Evolutionary conservation across 768 basidiomycete species (phyloP).

Genomic region (Pulveroboletus sp.): DNA sequence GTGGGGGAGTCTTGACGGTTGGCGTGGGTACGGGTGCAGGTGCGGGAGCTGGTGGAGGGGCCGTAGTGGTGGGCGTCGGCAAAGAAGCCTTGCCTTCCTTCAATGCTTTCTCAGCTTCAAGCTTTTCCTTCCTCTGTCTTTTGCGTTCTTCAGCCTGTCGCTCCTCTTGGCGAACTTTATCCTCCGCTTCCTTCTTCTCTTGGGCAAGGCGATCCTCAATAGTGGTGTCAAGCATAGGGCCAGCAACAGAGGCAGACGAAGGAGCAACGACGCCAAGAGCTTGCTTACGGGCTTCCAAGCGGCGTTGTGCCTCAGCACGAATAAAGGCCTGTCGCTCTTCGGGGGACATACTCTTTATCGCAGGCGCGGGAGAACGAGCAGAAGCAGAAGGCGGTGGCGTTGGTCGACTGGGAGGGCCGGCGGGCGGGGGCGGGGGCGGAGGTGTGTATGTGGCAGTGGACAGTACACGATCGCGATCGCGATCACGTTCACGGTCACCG

Average conservation of each 20-base stretch:
- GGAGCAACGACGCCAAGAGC: constrained; percentile 69
- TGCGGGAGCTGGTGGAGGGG: constrained; percentile 38
- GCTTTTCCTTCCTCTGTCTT: constrained; percentile 58
- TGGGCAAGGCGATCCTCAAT: constrained; percentile 81
- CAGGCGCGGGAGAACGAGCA: constrained; percentile 53
- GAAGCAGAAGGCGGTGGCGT: constrained; percentile 46
- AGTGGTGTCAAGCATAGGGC: constrained; percentile 61
- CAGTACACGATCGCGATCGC: constrained; percentile 35
- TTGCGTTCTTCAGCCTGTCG: constrained; percentile 78
- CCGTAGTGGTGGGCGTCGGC: constrained; percentile 41
- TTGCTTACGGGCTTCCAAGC: constrained; percentile 80
- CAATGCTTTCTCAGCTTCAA: constrained; percentile 69
- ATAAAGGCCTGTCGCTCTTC: constrained; percentile 79
- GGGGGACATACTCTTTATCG: constrained; percentile 72
- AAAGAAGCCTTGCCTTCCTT: constrained; percentile 44
- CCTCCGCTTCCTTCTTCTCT: constrained; percentile 90
- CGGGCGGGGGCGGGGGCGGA: constrained; percentile 43
- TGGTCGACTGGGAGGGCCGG: constrained; percentile 31
- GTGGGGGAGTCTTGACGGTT: constrained; percentile 34
- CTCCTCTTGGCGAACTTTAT: constrained; percentile 75
- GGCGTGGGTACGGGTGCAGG: constrained; percentile 33
- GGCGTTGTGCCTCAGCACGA: constrained; percentile 72
- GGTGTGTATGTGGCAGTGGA: constrained; percentile 41
- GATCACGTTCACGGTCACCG: constrained; percentile 25
- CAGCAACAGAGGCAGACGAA: constrained; percentile 30